Base-by-base conservation (phyloP, 768 basidiomycete genomes). In the Chlorophyllum brunneum region DNA sequence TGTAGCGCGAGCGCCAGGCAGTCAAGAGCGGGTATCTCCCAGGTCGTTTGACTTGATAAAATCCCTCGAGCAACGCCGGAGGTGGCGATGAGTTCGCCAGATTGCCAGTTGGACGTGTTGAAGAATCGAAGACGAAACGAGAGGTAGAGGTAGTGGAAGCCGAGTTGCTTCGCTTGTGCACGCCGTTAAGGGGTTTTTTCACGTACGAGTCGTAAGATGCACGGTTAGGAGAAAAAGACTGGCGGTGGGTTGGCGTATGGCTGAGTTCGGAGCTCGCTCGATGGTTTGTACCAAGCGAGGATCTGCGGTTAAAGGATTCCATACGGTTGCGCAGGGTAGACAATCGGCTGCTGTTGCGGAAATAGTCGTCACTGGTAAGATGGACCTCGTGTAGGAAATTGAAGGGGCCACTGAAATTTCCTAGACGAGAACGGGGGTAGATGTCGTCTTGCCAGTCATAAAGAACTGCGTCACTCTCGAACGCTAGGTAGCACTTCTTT, bases 391-490 rank as follows among this genome's bases (percentile, higher is more conserved):
- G 74, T 22, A 66, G 62, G 49, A 76, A 74, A 30, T 63, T 67
- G 39, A 67, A 70, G 15, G 73, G 72, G 11, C 57, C 62, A 31
- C 69, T 68, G 22, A 65, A 65, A 26, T 55, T 51, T 3, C 73
- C 70, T 9, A 68, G 61, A 5, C 71, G 70, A 38, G 67, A 70
- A 4, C 72, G 67, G 38, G 64, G 63, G 56, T 74, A 74, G 24
- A 76, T 68, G 54, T 74, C 74, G 52, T 76, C 74, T 46, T 72
- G 72, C 73, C 74, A 76, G 55, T 73, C 72, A 55, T 76, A 75
- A 8, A 76, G 64, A 51, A 72, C 72, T 16, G 61, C 59, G 51
- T 74, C 73, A 18, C 62, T 66, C 30, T 67, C 60, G 42, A 74
- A 73, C 0, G 72, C 67, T 22, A 75, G 59, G 41, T 69, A 65